Evolutionary conservation across 345 rosid genomes (phyloP), one percentile per base, ranked within the genome.

Genomic region (Syzygium grande): DNA sequence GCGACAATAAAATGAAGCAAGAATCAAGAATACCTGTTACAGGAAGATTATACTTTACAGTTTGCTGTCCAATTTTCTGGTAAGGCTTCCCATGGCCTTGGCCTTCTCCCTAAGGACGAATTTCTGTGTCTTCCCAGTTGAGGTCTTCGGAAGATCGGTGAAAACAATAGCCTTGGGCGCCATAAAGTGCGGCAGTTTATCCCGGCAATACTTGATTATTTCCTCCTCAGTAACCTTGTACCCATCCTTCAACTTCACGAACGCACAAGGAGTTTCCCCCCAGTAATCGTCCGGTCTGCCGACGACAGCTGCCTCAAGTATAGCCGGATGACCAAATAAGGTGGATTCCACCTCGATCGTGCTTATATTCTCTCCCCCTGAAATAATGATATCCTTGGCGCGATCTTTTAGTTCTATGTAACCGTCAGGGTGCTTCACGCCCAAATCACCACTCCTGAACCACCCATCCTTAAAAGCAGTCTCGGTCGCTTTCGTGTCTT

Each of bases 191-290:
- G 98, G 95, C 90, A 96, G 87, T 51, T 86, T 51, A 27, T 88
- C 90, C 58, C 95, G 91, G 38, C 98, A 96, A 77, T 90, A 94
- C 12, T 88, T 93, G n/a, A 95, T 90, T 52, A 96, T 87, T 68
- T 95, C 96, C 78, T 91, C 91, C 6, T 91, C 91, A 2, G 85
- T 92, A n/a, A 77, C 92, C 54, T 68, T 85, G 25, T 85, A 52
- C 29, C 95, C 94, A 21, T 92, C 93, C 90, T 93, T 96, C 25
- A 84, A 30, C 85, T 86, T 86, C 27, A 86, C 96, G 87, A 94
- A 94, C 46, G 96, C 98, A 87, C 97, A 94, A 58, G 96, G 95
- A 15, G 96, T 94, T 88, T 96, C 96, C 38, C 98, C 98, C 98
- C 98, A 95, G 38, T 89, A 86, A 84, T 94, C 92, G 77, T 96